Evolutionary conservation across 805 yeast species (phyloP).

Genomic region (Dipodascus geniculatus): DNA sequence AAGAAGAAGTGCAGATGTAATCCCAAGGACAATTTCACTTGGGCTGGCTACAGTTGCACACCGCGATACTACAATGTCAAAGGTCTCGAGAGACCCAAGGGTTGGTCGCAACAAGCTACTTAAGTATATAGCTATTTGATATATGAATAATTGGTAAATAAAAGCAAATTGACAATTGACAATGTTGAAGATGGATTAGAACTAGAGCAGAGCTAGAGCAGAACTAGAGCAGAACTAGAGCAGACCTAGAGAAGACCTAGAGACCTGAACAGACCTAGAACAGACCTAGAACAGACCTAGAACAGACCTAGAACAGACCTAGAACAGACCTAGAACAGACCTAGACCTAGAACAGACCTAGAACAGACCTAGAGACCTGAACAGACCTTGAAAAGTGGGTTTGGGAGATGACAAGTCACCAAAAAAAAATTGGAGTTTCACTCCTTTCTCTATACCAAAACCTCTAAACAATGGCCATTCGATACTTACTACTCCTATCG

Average conservation of each 20-base stretch:
- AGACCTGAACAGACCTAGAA: neutral
- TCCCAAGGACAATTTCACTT: constrained; percentile 24
- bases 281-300: too few species aligned
- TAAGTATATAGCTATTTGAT: neutral
- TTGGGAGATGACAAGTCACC: constrained; percentile 2
- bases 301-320: too few species aligned
- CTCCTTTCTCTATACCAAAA: neutral
- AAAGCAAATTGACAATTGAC: neutral
- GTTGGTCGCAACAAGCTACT: constrained; percentile 19
- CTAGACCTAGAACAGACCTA: too few species aligned
- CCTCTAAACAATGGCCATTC: constrained; percentile 46
- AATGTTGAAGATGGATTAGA: neutral
- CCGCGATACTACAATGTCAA: constrained; percentile 23
- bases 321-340: too few species aligned
- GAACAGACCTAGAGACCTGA: too few species aligned
- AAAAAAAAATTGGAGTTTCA: neutral
- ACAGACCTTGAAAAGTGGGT: too few species aligned
- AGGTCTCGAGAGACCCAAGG: constrained; percentile 22
- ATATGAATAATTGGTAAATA: neutral
- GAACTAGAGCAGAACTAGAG: neutral
- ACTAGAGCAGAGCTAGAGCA: too few species aligned
- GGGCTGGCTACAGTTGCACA: constrained; percentile 28
- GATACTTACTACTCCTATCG: constrained; percentile 70
- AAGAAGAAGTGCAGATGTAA: constrained; percentile 44
- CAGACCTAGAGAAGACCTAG: neutral